phyloP scores from a whole-genome alignment of 495 filamentous ascomycete genomes.

The Alectoria sarmentosa region DNA sequence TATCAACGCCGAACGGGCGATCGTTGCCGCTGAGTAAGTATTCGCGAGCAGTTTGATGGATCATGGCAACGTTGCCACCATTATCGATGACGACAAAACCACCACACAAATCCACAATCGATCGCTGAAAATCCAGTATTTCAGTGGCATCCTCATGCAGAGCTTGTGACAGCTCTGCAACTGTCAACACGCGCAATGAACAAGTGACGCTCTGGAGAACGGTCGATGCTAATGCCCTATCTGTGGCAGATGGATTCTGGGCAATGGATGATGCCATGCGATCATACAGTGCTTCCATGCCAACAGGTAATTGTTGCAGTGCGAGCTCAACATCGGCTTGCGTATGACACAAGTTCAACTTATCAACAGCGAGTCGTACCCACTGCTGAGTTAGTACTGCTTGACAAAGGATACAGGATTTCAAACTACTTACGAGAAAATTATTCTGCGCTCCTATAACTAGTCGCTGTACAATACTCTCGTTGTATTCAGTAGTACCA shows the following conservation, averaged over 20 bases:
- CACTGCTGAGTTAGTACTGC: constrained; percentile 20
- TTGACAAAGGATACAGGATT: neutral
- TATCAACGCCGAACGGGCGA: constrained; percentile 21
- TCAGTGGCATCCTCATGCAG: constrained; percentile 22
- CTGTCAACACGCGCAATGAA: constrained; percentile 28
- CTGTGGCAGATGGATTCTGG: constrained; percentile 8
- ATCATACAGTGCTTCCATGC: constrained; percentile 36
- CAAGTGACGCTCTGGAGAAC: constrained; percentile 32
- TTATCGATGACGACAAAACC: constrained; percentile 37
- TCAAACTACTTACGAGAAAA: constrained; percentile 21
- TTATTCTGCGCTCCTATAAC: constrained; percentile 20
- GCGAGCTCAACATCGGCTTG: constrained; percentile 28
- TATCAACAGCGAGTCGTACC: constrained; percentile 33
- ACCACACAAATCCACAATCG: constrained; percentile 35
- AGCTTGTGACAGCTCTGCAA: constrained; percentile 31
- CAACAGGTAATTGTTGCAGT: constrained; percentile 34
- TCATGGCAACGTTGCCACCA: constrained; percentile 29
- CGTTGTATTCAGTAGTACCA: constrained; percentile 16
- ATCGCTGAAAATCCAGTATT: constrained; percentile 31
- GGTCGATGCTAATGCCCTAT: constrained; percentile 26
- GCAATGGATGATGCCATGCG: constrained; percentile 33
- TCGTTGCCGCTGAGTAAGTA: constrained; percentile 28
- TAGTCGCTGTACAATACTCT: constrained; percentile 21
- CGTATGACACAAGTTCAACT: constrained; percentile 31
- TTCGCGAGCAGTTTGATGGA: constrained; percentile 41